A percentile compares a stretch with the other conserved stretches of the same genome.
Conservation (phyloP, 352 stramenopile genomes). For the Pythium volutum region DNA sequence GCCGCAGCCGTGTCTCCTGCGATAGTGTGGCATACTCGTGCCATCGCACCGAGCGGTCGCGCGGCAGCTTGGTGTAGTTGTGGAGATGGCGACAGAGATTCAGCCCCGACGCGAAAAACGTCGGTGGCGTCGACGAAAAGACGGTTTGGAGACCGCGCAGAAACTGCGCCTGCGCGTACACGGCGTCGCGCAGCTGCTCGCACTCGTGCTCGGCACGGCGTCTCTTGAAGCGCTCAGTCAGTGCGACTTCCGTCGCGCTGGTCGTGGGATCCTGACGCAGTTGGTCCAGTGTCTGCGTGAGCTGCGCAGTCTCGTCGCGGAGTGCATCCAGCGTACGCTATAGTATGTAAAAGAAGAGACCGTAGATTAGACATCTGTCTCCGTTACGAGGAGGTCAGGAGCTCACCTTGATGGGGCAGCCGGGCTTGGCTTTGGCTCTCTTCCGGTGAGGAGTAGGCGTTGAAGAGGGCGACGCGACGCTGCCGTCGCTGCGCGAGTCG, state of each 20-base stretch:
- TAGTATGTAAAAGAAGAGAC: too few species aligned
- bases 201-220: slow-evolving; percentile 14
- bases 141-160: slow-evolving; percentile 3
- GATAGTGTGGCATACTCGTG: slow-evolving; percentile 12
- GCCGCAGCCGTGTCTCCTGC: background rate
- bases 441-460: too few species aligned
- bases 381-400: too few species aligned
- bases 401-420: too few species aligned
- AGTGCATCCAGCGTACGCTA: too few species aligned
- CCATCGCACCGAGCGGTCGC: background rate
- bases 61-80: slow-evolving; percentile 21
- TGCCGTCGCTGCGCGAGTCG: too few species aligned
- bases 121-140: background rate
- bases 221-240: slow-evolving; percentile 2
- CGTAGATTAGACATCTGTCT: too few species aligned
- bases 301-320: background rate
- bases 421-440: too few species aligned
- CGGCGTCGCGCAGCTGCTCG: slow-evolving; percentile 1
- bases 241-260: background rate
- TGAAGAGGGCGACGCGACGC: too few species aligned
- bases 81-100: slow-evolving; percentile 24
- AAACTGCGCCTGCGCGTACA: slow-evolving; percentile 11
- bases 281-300: background rate
- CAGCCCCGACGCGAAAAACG: background rate
- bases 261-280: background rate